A percentile compares a stretch with the other conserved stretches of the same genome.
Evolutionary conservation across 176 grass and related monocot genomes (phyloP).

Genomic region (Aegilops bicornis): DNA sequence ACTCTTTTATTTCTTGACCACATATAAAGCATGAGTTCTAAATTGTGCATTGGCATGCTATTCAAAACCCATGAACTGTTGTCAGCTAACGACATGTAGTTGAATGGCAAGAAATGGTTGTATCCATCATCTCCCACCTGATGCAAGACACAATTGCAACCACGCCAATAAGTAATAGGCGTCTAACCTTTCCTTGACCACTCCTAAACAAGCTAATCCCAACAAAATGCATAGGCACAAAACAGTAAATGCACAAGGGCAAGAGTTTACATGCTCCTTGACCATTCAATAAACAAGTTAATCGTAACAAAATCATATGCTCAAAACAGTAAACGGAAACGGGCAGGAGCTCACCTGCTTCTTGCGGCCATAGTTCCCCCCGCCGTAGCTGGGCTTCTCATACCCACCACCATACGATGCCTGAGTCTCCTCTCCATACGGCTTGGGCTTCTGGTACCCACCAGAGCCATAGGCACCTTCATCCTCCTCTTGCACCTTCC

Average conservation of each 20-base stretch:
- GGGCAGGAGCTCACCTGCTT: slow-evolving; percentile 51
- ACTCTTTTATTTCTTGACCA: neutral
- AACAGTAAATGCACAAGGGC: neutral
- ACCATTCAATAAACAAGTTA: neutral
- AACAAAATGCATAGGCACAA: neutral
- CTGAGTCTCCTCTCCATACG: slow-evolving; percentile 34
- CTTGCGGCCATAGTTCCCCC: slow-evolving; percentile 52
- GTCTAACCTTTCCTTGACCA: neutral
- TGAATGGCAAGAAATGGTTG: neutral
- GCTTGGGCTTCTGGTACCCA: slow-evolving; percentile 50
- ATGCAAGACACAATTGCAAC: neutral
- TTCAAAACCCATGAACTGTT: neutral
- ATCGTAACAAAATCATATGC: neutral
- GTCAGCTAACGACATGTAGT: neutral
- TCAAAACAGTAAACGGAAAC: neutral
- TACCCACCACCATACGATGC: slow-evolving; percentile 39
- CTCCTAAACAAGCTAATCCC: neutral
- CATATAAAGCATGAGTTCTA: neutral
- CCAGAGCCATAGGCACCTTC: slow-evolving; percentile 38
- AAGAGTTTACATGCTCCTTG: slow-evolving; percentile 33
- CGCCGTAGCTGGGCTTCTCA: slow-evolving; percentile 42
- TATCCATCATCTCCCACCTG: neutral
- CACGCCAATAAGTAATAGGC: neutral
- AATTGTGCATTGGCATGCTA: neutral
- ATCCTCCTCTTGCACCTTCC: slow-evolving; percentile 4